Base-by-base conservation (phyloP, 257 asterid genomes). In the Cruciata laevipes region DNA sequence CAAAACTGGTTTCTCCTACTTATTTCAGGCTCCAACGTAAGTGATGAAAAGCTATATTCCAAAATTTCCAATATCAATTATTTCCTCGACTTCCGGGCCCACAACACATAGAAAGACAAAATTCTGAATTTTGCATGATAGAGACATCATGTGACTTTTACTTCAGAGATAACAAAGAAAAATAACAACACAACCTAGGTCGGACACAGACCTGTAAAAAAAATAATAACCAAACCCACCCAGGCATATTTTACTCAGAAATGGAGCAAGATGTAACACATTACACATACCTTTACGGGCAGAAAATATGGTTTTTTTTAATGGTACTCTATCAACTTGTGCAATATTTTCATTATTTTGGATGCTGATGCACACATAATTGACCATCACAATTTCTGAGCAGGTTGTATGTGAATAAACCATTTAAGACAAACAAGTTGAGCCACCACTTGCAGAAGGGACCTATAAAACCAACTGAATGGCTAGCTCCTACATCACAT, bases 371-470 rank as follows among this genome's bases (percentile, higher is more conserved):
- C 37, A 40, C 59, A 27, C 47, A 5, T 24, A 6, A 55, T 47
- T 3, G 4, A 27, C 8, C 8, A 58, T 21, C 55, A 47, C 55
- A 16, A 31, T 20, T 61, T 47, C 47, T 35, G 27, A 31, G 38
- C 63, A 31, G 74, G 38, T 40, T 70, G 68, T 47, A 27, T 14
- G 32, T 16, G 17, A 6, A 6, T 53, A 53, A 21, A 20, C 30
- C 60, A 20, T n/a, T 18, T 17, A n/a, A 53, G 60, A 53, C 27
- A 40, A 56, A 53, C 33, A n/a, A 72, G 35, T 40, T 40, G 66
- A 64, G n/a, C 52, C 2, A n/a, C 66, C 67, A 65, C 52, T 56
- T 55, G 67, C 76, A 56, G 2, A 23, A 51, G 31, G 35, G 61
- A 24, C 51, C 71, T 38, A 55, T 4, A 6, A 23, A 60, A 5